Evolutionary conservation across 2,329 filamentous ascomycete species (phyloP).

Genomic region (Cordyceps farinosa): DNA sequence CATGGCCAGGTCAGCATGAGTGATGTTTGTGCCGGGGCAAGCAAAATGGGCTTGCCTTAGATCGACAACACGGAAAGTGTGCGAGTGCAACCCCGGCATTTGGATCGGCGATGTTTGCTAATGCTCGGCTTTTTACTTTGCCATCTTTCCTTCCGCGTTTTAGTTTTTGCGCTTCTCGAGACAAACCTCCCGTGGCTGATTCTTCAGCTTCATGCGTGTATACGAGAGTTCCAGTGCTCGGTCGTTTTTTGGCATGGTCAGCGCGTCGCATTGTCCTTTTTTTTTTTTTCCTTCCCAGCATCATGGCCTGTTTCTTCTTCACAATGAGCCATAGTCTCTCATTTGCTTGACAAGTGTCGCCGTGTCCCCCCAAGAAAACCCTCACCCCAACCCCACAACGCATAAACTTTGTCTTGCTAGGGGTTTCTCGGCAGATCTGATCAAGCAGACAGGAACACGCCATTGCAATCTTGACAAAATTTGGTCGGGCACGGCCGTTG

Average conservation of each 20-base stretch:
- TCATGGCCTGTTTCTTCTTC: not conserved
- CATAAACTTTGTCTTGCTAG: not conserved
- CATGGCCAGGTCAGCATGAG: not conserved
- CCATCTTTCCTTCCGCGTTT: not conserved
- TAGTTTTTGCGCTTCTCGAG: not conserved
- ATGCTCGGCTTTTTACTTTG: not conserved
- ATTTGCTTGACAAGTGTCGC: too few species aligned
- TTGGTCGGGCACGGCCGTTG: not conserved
- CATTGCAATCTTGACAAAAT: not conserved
- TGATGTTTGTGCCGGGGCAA: not conserved
- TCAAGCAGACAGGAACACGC: not conserved
- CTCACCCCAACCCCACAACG: not conserved
- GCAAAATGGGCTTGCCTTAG: not conserved
- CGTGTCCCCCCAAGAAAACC: too few species aligned
- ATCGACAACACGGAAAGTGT: constrained; percentile 13
- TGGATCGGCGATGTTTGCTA: not conserved
- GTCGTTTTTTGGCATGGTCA: not conserved
- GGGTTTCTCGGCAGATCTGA: constrained; percentile 4
- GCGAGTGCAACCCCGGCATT: constrained; percentile 10
- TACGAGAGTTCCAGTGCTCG: not conserved
- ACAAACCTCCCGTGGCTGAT: too few species aligned
- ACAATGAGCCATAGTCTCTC: not conserved
- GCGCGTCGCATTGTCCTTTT: not conserved
- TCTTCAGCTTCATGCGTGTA: too few species aligned
- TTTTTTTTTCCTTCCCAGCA: not conserved